Percentiles rank a stretch among this genome's conserved stretches.
Conservation (phyloP, 2,329 filamentous ascomycete species). For the Cladosporium colombiae region DNA sequence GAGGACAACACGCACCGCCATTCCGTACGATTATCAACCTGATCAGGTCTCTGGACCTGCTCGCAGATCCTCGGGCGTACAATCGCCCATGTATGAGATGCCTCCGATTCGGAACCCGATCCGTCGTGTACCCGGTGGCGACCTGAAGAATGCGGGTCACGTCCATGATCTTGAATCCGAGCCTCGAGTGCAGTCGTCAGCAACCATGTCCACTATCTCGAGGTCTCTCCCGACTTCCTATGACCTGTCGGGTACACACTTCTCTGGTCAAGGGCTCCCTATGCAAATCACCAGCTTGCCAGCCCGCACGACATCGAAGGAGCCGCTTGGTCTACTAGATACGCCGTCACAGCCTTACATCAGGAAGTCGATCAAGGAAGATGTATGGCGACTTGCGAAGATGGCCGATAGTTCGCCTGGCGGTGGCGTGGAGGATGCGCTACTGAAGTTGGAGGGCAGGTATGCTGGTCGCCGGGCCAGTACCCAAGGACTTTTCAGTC, state of each 20-base stretch:
- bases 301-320: constrained; percentile 24
- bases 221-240: constrained; percentile 23
- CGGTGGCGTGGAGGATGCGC: constrained; percentile 85
- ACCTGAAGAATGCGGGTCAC: constrained; percentile 49
- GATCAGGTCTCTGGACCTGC: constrained; percentile 5
- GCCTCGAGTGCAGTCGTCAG: constrained; percentile 47
- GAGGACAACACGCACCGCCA: constrained; percentile 15
- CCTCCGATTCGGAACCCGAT: constrained; percentile 37
- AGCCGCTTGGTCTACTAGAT: constrained; percentile 45
- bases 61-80: constrained; percentile 43
- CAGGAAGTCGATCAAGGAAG: constrained; percentile 77
- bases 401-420: constrained; percentile 80
- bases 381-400: constrained; percentile 81
- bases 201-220: constrained; percentile 29
- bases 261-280: constrained; percentile 23
- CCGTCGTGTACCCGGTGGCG: constrained; percentile 50
- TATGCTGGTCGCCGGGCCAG: constrained; percentile 17
- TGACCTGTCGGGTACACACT: constrained; percentile 25
- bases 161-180: constrained; percentile 47
- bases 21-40: constrained; percentile 9
- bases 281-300: constrained; percentile 20
- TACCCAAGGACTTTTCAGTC: constrained; percentile 8
- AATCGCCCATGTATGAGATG: constrained; percentile 42
- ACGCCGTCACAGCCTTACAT: constrained; percentile 52
- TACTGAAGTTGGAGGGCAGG: constrained; percentile 86